Conservation (phyloP, 2,329 filamentous ascomycete genomes). For the Aspergillus neotritici region DNA sequence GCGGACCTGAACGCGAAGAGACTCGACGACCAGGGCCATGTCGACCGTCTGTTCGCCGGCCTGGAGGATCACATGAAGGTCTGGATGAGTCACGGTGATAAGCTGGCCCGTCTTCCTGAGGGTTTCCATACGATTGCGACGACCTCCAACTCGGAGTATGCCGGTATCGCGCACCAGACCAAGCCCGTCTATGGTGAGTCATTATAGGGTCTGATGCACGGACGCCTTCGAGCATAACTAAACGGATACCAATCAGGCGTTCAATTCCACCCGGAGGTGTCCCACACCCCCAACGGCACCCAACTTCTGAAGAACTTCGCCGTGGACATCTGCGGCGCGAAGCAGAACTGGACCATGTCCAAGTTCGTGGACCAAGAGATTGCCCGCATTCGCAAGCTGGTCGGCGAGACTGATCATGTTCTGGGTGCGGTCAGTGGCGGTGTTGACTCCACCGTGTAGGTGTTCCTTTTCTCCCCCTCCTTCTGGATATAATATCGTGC, state of each 20-base stretch:
- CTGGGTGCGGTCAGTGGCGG: slow-evolving; percentile 75
- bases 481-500: too few relatives aligned
- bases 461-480: too few relatives aligned
- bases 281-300: slow-evolving; percentile 51
- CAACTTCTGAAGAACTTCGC: slow-evolving; percentile 77
- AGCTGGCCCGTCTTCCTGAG: slow-evolving; percentile 67
- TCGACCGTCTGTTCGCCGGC: slow-evolving; percentile 73
- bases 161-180: slow-evolving; percentile 58
- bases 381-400: slow-evolving; percentile 68
- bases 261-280: slow-evolving; percentile 84
- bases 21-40: slow-evolving; percentile 51
- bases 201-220: not conserved
- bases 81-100: slow-evolving; percentile 88
- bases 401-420: slow-evolving; percentile 77
- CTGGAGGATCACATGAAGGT: slow-evolving; percentile 65
- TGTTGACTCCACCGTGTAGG: slow-evolving; percentile 73
- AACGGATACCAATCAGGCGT: slow-evolving; percentile 45
- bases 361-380: slow-evolving; percentile 80
- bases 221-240: slow-evolving; percentile 9
- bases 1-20: slow-evolving; percentile 59
- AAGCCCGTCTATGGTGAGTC: slow-evolving; percentile 59
- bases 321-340: slow-evolving; percentile 71
- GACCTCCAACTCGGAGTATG: slow-evolving; percentile 70
- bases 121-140: slow-evolving; percentile 68
- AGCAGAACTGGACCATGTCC: slow-evolving; percentile 76